Conservation (phyloP, 1,284 basidiomycete species). For the Fomes fomentarius region DNA sequence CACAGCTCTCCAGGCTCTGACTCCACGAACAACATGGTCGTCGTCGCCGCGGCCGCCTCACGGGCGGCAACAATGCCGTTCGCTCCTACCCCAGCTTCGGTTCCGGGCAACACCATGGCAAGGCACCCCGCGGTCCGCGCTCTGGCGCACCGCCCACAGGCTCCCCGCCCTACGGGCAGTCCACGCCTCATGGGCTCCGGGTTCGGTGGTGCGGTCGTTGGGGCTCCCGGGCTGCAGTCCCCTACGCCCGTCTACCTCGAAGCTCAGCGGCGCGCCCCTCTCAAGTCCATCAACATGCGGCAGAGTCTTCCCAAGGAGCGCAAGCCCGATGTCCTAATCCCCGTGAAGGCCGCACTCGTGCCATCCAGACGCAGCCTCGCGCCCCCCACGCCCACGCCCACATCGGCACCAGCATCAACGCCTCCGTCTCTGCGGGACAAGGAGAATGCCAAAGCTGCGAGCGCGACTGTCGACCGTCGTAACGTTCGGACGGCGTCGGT, state of each 20-base stretch:
- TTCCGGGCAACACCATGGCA: slow-evolving; percentile 18
- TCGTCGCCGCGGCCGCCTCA: neutral
- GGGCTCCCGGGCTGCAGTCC: slow-evolving; percentile 16
- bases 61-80: neutral
- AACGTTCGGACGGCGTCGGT: slow-evolving; percentile 6
- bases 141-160: slow-evolving; percentile 15
- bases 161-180: slow-evolving; percentile 15
- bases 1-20: slow-evolving; percentile 5
- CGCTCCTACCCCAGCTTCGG: neutral
- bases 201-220: slow-evolving; percentile 13
- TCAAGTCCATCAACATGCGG: slow-evolving; percentile 25
- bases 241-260: slow-evolving; percentile 8
- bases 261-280: slow-evolving; percentile 21
- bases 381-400: neutral
- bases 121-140: slow-evolving; percentile 35
- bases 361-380: neutral
- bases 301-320: slow-evolving; percentile 27
- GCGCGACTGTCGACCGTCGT: slow-evolving; percentile 1
- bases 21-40: neutral
- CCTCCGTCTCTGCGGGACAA: neutral
- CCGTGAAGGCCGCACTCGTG: slow-evolving; percentile 15
- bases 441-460: neutral
- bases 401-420: too few relatives aligned
- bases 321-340: slow-evolving; percentile 17
- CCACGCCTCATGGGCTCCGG: slow-evolving; percentile 7